These are phyloP conservation scores for Phytopythium helicoides DNA, from an alignment of 352 stramenopile genomes.

Conservation along the genomic window DNA sequence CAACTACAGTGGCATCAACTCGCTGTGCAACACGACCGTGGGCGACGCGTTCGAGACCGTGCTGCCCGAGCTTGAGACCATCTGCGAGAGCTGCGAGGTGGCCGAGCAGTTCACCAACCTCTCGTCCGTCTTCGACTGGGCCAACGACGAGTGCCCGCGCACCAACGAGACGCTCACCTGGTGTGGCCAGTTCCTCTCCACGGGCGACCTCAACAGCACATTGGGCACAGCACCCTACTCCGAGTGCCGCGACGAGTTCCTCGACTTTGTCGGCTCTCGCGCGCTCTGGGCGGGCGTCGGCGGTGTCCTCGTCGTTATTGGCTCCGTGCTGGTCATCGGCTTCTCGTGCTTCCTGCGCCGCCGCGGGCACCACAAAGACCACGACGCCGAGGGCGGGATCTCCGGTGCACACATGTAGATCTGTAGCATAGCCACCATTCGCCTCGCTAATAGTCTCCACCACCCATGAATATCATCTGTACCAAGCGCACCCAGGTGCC, in stretches of 20 bases:
- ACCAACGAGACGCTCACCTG: conserved; percentile 49
- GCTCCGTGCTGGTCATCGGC: conserved; percentile 40
- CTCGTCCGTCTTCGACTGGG: conserved; percentile 74
- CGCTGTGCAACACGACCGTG: conserved; percentile 41
- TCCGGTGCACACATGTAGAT: conserved; percentile 8
- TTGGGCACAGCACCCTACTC: conserved; percentile 43
- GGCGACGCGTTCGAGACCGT: not conserved
- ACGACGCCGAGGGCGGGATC: conserved; percentile 13
- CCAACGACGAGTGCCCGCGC: conserved; percentile 71
- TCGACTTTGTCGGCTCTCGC: conserved; percentile 38
- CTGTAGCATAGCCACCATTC: too few relatives aligned
- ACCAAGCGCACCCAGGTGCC: conserved; percentile 5
- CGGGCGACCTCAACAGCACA: conserved; percentile 16
- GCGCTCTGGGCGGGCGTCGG: conserved; percentile 36
- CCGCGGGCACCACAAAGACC: conserved; percentile 13
- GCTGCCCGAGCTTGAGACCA: conserved; percentile 32
- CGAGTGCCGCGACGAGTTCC: conserved; percentile 43
- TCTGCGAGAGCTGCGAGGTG: conserved; percentile 49
- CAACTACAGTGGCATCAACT: conserved; percentile 48
- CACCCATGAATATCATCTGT: not conserved
- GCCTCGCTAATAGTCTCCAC: too few relatives aligned
- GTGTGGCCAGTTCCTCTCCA: conserved; percentile 55
- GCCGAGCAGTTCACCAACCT: conserved; percentile 65
- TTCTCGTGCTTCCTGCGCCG: conserved; percentile 46
- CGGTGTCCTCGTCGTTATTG: conserved; percentile 31